Evolutionary conservation across 1,284 basidiomycete species (phyloP).

Genomic region (Moesziomyces antarcticus): DNA sequence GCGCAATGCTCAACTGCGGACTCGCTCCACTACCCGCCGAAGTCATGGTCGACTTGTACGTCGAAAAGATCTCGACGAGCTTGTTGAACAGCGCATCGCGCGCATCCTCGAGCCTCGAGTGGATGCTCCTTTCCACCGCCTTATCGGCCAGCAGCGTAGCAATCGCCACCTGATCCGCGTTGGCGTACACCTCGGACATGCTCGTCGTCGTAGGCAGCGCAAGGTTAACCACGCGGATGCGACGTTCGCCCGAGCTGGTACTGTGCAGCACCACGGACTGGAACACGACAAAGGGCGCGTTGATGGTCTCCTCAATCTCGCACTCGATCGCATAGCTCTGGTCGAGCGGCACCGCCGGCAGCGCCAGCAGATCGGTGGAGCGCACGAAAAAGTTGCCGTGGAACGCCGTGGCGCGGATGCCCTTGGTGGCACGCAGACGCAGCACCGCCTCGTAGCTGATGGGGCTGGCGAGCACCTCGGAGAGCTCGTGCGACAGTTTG

Average conservation of each 20-base stretch:
- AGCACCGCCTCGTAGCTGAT: slow-evolving; percentile 98
- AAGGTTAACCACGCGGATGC: slow-evolving; percentile 93
- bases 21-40: slow-evolving; percentile 89
- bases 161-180: slow-evolving; percentile 92
- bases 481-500: slow-evolving; percentile 98
- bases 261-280: slow-evolving; percentile 97
- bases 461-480: slow-evolving; percentile 88
- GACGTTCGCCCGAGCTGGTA: slow-evolving; percentile 93
- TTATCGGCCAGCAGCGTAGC: slow-evolving; percentile 92
- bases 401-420: slow-evolving; percentile 95
- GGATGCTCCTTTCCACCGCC: slow-evolving; percentile 91
- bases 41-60: slow-evolving; percentile 97
- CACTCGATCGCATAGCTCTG: slow-evolving; percentile 97
- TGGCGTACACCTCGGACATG: slow-evolving; percentile 92
- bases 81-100: slow-evolving; percentile 90
- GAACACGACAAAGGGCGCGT: slow-evolving; percentile 90
- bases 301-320: slow-evolving; percentile 95
- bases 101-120: slow-evolving; percentile 88
- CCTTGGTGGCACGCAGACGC: slow-evolving; percentile 85
- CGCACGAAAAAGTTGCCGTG: slow-evolving; percentile 99
- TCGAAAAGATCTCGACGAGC: slow-evolving; percentile 86
- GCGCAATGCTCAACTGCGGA: slow-evolving; percentile 89
- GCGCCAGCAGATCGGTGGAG: slow-evolving; percentile 93
- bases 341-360: slow-evolving; percentile 95
- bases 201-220: slow-evolving; percentile 92